Base-by-base conservation (phyloP, 345 rosid genomes). In the Ceriops decandra region DNA sequence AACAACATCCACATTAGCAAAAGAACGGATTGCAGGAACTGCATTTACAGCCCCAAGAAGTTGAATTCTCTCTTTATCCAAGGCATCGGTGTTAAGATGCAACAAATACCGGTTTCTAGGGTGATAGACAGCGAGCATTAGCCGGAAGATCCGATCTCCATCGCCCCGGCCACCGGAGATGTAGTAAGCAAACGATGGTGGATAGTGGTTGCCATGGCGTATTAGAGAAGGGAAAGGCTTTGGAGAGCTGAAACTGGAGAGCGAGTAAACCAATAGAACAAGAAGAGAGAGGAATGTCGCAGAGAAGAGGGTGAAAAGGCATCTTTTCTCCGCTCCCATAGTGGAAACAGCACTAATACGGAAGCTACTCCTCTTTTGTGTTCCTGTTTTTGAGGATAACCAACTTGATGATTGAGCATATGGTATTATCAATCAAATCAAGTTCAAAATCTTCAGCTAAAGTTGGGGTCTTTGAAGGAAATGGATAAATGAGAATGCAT, bases 271-370 rank as follows among this genome's bases (percentile, higher is more conserved):
- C 64, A 90, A 78, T 4, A 95, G 86, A 60, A 95, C 85, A 47
- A 85, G 73, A 7, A 90, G 80, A 7, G 97, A 90, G 20, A 90
- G 78, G 62, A 86, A 84, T 54, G 90, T 86, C 11, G 89, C 85
- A 10, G 91, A 85, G 86, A 91, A 87, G 80, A 95, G 92, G 15
- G 92, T 83, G 76, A 95, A 88, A 54, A 95, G 83, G 90, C 98
- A 87, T 82, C 86, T 90, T 84, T 75, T 92, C 79, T 95, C 98
- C 82, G 97, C 92, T 84, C 96, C 98, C 97, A 95, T 91, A 30
- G 16, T 75, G 36, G 31, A 21, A 53, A 64, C 35, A 52, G 70
- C 53, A 47, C 67, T 13, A 60, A 21, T 22, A n/a, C 19, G 20
- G 16, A 59, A 62, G 60, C 64, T 4, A 52, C 56, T 6, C 64